Evolutionary conservation across 116 monocot species (phyloP), one percentile per base, ranked within the genome.

Genomic region (Dioscorea cayenensis): DNA sequence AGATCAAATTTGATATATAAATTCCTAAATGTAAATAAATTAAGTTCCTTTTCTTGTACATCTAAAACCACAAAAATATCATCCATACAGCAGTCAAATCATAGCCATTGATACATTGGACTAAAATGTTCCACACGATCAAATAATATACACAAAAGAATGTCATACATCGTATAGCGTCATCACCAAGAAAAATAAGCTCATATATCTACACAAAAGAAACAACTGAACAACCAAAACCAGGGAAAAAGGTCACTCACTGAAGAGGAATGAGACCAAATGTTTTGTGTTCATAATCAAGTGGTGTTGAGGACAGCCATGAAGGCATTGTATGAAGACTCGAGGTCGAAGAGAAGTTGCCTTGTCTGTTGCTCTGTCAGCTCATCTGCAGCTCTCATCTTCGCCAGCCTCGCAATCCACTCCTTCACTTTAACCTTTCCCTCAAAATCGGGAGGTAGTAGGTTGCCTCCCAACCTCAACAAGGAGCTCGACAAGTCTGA

Each of bases 301-400:
- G 78, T 74, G 35, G 63, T 84, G 58, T 84, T 80, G 11, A 93
- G 79, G 6, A 92, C 92, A 13, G 89, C 95, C 92, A 95, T 91
- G 85, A 95, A 95, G 2, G 92, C 59, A 37, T 79, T 89, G 65
- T 91, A 95, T 1, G 95, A 86, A 4, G 92, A 91, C 28, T 95
- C 95, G 10, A 95, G 83, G 72, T 95, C 95, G 63, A 95, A 95
- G 70, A 79, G 78, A 17, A 95, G 87, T 83, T 95, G 95, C 64
- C 95, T 83, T 11, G 87, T 70, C 82, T 95, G 95, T 82, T 95
- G 95, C 51, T 95, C 95, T 7, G 92, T 95, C 68, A 95, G 78
- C 87, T 90, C 92, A 32, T 95, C 95, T 3, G 92, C 92, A 6
- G 92, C 92, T 23, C 87, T 87, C 95, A 95, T 95, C 82, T 90